Conservation (phyloP, 2,329 filamentous ascomycete species). For the Fusarium subglutinans region DNA sequence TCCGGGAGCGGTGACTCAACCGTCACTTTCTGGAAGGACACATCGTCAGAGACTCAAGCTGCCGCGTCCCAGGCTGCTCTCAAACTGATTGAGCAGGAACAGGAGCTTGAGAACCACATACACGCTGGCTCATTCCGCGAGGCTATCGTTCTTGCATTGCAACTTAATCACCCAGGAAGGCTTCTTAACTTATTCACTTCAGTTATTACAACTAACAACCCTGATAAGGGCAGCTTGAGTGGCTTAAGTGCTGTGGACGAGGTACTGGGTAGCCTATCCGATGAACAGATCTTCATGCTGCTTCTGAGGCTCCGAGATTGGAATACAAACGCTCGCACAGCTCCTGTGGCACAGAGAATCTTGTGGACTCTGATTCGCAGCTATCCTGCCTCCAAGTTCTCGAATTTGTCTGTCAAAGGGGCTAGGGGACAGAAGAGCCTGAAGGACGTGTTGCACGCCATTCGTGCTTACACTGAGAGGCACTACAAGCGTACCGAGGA, state of each 20-base stretch:
- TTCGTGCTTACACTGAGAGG: constrained; percentile 89
- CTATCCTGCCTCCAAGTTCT: constrained; percentile 82
- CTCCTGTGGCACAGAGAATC: constrained; percentile 85
- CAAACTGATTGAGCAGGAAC: constrained; percentile 90
- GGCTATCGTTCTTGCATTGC: constrained; percentile 89
- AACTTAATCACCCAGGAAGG: constrained; percentile 92
- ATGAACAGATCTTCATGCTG: constrained; percentile 86
- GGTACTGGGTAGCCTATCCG: constrained; percentile 79
- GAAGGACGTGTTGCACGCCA: constrained; percentile 85
- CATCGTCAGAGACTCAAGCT: constrained; percentile 80
- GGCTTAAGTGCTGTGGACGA: constrained; percentile 80
- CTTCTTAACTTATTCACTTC: constrained; percentile 85
- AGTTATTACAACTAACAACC: constrained; percentile 71
- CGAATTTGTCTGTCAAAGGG: constrained; percentile 71
- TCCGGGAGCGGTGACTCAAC: constrained; percentile 94
- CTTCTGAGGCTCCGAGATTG: constrained; percentile 88
- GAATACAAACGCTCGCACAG: constrained; percentile 94
- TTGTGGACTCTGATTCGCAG: constrained; percentile 81
- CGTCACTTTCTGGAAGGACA: constrained; percentile 95
- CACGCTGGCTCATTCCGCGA: constrained; percentile 88
- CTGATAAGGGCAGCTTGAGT: constrained; percentile 70
- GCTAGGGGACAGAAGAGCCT: constrained; percentile 71
- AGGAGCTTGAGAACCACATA: constrained; percentile 93
- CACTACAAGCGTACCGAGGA: constrained; percentile 93
- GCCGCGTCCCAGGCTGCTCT: constrained; percentile 78